A percentile compares a stretch with the other conserved stretches of the same genome.
Evolutionary conservation across 1,284 basidiomycete species (phyloP).

Genomic region (Sporisorium exsertum): DNA sequence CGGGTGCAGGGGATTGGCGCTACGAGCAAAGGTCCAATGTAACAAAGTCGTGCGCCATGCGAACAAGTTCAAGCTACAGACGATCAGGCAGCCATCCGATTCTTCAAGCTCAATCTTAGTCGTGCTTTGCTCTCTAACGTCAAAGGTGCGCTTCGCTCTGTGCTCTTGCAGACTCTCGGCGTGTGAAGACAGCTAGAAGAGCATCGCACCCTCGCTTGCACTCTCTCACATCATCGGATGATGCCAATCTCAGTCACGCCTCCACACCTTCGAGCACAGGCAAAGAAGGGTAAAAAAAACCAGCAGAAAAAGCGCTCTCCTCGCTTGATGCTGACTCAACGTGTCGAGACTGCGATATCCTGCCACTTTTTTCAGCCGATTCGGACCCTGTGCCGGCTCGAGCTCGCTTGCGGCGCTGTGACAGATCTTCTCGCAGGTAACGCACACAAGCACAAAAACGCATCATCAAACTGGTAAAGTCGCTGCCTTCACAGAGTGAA

Average conservation of each 20-base stretch:
- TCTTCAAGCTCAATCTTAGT: background rate
- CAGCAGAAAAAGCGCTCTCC: background rate
- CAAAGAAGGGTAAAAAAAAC: background rate
- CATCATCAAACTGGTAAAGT: background rate
- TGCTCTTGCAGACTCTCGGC: conserved; percentile 1
- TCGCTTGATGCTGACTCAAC: conserved; percentile 29
- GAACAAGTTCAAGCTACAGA: background rate
- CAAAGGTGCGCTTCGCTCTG: background rate
- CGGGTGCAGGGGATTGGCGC: background rate
- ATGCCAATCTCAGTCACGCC: conserved; percentile 33
- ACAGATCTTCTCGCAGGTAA: background rate
- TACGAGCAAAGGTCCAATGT: background rate
- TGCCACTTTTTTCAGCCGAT: background rate
- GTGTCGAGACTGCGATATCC: background rate
- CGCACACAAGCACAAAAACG: background rate
- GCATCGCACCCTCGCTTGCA: conserved; percentile 2
- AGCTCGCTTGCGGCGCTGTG: background rate
- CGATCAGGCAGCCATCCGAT: background rate
- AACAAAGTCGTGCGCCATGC: background rate
- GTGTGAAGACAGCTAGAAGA: background rate
- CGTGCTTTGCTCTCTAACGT: background rate
- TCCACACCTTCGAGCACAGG: conserved; percentile 20
- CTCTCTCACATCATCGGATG: conserved; percentile 1
- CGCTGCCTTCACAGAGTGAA: background rate
- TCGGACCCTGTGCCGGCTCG: background rate